A percentile compares a stretch with the other conserved stretches of the same genome.
These are phyloP conservation scores for Vigna hirtella DNA, from an alignment of 306 rosid species.

Conservation along the genomic window DNA sequence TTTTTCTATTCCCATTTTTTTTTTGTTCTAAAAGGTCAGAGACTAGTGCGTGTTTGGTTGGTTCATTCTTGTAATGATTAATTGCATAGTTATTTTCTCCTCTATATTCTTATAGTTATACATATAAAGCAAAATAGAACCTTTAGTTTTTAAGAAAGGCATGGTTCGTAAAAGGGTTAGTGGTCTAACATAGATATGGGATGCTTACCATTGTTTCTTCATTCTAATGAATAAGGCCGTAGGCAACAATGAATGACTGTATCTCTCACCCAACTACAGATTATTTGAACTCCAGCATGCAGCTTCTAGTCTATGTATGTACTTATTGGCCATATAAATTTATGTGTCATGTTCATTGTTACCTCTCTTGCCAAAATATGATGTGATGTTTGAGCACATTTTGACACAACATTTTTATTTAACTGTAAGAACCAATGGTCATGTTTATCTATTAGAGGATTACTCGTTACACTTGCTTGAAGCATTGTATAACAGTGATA, in stretches of 20 bases:
- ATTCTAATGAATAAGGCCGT: neutral
- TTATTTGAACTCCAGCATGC: neutral
- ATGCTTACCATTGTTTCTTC: conserved; percentile 2
- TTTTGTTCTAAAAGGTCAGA: neutral
- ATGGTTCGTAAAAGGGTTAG: conserved; percentile 14
- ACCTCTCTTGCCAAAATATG: conserved; percentile 13
- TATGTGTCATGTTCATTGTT: conserved; percentile 10
- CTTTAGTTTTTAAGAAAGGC: neutral
- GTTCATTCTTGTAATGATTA: conserved; percentile 22
- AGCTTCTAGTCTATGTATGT: conserved; percentile 7
- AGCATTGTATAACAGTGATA: neutral
- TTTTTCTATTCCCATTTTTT: neutral
- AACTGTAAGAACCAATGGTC: conserved; percentile 3
- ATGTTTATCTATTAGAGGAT: conserved; percentile 16
- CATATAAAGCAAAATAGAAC: neutral
- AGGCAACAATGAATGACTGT: conserved; percentile 9
- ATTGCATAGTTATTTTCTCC: neutral
- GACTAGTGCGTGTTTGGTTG: conserved; percentile 16
- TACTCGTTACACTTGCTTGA: conserved; percentile 16
- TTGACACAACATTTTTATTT: conserved; percentile 22
- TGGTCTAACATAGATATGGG: conserved; percentile 5
- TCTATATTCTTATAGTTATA: conserved; percentile 14
- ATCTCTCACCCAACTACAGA: neutral
- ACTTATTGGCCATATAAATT: neutral
- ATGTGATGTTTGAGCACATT: conserved; percentile 7